Conservation (phyloP, 768 basidiomycete genomes). For the Boletus coccyginus region DNA sequence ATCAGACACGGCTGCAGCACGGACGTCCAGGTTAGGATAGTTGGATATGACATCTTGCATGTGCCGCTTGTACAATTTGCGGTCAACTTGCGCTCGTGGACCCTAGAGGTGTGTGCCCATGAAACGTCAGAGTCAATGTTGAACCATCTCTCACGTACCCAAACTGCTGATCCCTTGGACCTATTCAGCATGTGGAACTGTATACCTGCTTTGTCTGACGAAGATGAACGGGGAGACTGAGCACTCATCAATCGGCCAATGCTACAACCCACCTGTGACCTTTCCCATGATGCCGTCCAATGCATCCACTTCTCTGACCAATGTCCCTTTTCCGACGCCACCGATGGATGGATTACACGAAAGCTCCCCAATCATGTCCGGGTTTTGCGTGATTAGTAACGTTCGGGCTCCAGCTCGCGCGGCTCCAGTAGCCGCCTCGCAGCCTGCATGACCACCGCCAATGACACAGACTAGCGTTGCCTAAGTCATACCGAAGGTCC, state of each 20-base stretch:
- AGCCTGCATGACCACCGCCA: conserved; percentile 91
- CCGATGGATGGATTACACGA: conserved; percentile 94
- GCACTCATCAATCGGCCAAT: background rate
- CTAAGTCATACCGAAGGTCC: conserved; percentile 32
- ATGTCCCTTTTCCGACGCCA: conserved; percentile 87
- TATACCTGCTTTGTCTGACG: conserved; percentile 78
- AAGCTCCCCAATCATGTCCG: conserved; percentile 78
- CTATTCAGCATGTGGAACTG: conserved; percentile 85
- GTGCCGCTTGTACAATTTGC: conserved; percentile 75
- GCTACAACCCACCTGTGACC: conserved; percentile 60
- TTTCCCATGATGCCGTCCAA: conserved; percentile 83
- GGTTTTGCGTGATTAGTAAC: conserved; percentile 74
- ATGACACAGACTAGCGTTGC: conserved; percentile 70
- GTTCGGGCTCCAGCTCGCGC: conserved; percentile 83
- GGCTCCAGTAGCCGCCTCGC: conserved; percentile 85
- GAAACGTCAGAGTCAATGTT: background rate
- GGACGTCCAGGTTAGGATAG: conserved; percentile 69
- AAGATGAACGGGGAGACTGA: background rate
- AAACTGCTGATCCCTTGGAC: conserved; percentile 86
- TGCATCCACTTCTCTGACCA: conserved; percentile 90
- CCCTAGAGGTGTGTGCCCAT: conserved; percentile 48
- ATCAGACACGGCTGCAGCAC: conserved; percentile 75
- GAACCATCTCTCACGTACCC: conserved; percentile 51
- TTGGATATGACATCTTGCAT: conserved; percentile 70
- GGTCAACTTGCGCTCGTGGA: conserved; percentile 85